These are phyloP conservation scores for Suhomyces anneliseae DNA, from an alignment of 1,139 yeast genomes.

Conservation along the genomic window DNA sequence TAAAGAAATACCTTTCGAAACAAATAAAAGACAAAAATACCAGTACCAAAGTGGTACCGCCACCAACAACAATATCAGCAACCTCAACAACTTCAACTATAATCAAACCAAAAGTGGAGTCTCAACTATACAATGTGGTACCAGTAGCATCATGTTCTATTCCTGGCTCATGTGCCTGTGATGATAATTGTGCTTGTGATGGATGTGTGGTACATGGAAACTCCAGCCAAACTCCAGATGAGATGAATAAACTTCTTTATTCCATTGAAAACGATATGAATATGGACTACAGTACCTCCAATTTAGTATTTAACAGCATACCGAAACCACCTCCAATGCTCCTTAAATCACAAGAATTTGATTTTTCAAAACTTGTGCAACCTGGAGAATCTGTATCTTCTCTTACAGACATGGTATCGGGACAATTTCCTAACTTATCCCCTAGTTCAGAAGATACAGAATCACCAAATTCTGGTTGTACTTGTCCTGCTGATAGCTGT, in stretches of 20 bases:
- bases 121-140: conserved; percentile 25
- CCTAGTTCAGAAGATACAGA: conserved; percentile 14
- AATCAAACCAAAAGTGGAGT: conserved; percentile 1
- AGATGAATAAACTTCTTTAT: conserved; percentile 10
- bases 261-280: conserved; percentile 9
- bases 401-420: conserved; percentile 6
- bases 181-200: conserved; percentile 46
- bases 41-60: background rate
- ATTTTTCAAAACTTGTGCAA: background rate
- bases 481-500: conserved; percentile 48
- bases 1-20: conserved; percentile 36
- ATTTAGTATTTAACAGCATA: conserved; percentile 11
- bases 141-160: conserved; percentile 43
- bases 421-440: conserved; percentile 4
- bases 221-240: conserved; percentile 10
- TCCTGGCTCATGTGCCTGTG: conserved; percentile 54
- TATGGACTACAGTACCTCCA: conserved; percentile 6
- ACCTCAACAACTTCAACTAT: background rate
- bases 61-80: background rate
- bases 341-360: conserved; percentile 1
- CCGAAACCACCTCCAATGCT: conserved; percentile 1
- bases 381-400: background rate
- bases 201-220: conserved; percentile 50
- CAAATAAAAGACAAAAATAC: conserved; percentile 13
- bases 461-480: conserved; percentile 26